Conservation (phyloP, 1,139 yeast genomes). For the Hansenula lynferdii region DNA sequence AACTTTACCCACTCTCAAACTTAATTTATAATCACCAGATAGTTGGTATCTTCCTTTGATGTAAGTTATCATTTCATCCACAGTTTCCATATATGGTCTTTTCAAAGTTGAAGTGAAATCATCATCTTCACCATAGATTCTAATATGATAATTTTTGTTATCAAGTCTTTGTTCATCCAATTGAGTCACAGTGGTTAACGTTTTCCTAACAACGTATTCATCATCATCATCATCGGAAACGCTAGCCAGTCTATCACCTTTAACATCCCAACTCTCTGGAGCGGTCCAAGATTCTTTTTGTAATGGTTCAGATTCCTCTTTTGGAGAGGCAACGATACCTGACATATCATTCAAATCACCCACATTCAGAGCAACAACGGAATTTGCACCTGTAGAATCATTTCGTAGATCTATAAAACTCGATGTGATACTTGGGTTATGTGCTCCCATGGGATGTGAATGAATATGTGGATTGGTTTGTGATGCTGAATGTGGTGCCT, state of each 20-base stretch:
- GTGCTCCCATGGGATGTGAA: neutral
- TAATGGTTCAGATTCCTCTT: constrained; percentile 4
- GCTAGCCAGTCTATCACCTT: constrained; percentile 25
- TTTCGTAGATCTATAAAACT: constrained; percentile 2
- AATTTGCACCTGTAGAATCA: constrained; percentile 8
- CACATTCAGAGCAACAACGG: constrained; percentile 20
- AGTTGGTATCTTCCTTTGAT: constrained; percentile 75
- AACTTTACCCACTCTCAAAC: constrained; percentile 75
- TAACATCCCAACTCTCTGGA: constrained; percentile 81
- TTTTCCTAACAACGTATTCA: constrained; percentile 26
- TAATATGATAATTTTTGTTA: constrained; percentile 36
- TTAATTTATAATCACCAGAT: constrained; percentile 71
- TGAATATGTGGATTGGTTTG: neutral
- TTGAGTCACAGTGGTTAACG: constrained; percentile 25
- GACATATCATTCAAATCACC: constrained; percentile 47
- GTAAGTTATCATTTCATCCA: constrained; percentile 63
- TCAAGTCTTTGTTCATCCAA: constrained; percentile 24
- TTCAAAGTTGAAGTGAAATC: constrained; percentile 79
- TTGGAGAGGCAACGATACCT: constrained; percentile 35
- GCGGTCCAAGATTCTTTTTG: constrained; percentile 50
- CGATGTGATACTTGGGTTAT: constrained; percentile 22
- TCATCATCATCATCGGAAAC: constrained; percentile 28
- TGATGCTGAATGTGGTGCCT: neutral
- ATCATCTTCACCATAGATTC: constrained; percentile 75
- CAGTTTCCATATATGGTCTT: constrained; percentile 66